These are phyloP conservation scores for Trichocomaceae sp. DNA, from an alignment of 2,329 filamentous ascomycete genomes.

Conservation along the genomic window DNA sequence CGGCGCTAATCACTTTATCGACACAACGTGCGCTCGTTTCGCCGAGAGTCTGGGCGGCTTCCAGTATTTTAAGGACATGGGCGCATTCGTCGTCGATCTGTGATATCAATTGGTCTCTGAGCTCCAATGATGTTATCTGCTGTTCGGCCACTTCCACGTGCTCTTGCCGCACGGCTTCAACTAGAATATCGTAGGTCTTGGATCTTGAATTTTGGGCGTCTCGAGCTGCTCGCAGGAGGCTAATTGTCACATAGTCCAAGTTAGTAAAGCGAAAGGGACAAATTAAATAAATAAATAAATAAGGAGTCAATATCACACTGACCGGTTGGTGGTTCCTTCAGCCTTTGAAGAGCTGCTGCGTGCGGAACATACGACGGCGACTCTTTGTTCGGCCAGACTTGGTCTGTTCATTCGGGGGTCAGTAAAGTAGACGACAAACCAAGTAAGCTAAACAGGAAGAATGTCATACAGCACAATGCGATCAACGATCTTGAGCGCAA, in stretches of 20 bases:
- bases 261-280: not conserved
- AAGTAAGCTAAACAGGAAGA: not conserved
- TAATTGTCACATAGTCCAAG: constrained; percentile 14
- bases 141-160: constrained; percentile 66
- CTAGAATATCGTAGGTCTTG: constrained; percentile 63
- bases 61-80: constrained; percentile 67
- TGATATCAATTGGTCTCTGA: constrained; percentile 54
- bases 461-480: constrained; percentile 45
- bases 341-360: constrained; percentile 90
- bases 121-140: constrained; percentile 51
- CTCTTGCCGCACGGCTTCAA: constrained; percentile 74
- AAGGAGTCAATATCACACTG: constrained; percentile 37
- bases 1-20: constrained; percentile 86
- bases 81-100: constrained; percentile 74
- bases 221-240: constrained; percentile 43
- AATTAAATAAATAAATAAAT: not conserved
- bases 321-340: constrained; percentile 93
- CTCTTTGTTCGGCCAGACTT: constrained; percentile 60
- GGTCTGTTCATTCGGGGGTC: constrained; percentile 38
- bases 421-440: not conserved
- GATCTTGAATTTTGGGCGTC: constrained; percentile 44
- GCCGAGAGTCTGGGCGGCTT: constrained; percentile 53
- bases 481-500: constrained; percentile 66
- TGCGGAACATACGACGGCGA: constrained; percentile 93
- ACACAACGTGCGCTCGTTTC: constrained; percentile 74